Percentiles rank a stretch among this genome's conserved stretches.
These are phyloP conservation scores for Volvariella volvacea DNA, from an alignment of 1,284 basidiomycete genomes.

Conservation along the genomic window DNA sequence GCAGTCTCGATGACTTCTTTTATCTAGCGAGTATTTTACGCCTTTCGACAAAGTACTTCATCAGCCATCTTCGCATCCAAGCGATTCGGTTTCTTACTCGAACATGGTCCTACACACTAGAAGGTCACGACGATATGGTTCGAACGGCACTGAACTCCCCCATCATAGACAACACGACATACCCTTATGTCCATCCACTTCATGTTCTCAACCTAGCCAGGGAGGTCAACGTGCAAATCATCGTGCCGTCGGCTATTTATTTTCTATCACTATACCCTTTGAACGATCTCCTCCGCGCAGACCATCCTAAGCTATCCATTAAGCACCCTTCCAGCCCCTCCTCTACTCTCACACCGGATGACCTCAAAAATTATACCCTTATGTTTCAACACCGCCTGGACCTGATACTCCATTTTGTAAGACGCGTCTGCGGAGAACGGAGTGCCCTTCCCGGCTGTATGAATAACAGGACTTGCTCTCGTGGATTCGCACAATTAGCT, in stretches of 20 bases:
- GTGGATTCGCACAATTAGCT: slow-evolving; percentile 35
- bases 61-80: slow-evolving; percentile 38
- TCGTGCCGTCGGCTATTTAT: slow-evolving; percentile 49
- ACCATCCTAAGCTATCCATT: slow-evolving; percentile 47
- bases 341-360: slow-evolving; percentile 31
- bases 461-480: slow-evolving; percentile 26
- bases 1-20: slow-evolving; percentile 43
- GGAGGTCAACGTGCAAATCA: slow-evolving; percentile 40
- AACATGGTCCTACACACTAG: slow-evolving; percentile 47
- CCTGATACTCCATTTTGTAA: slow-evolving; percentile 43
- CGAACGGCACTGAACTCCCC: slow-evolving; percentile 39
- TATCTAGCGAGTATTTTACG: slow-evolving; percentile 47
- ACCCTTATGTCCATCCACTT: slow-evolving; percentile 54
- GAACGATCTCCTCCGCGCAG: slow-evolving; percentile 37
- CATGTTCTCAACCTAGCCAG: slow-evolving; percentile 53
- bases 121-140: slow-evolving; percentile 52
- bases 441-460: slow-evolving; percentile 18
- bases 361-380: slow-evolving; percentile 44
- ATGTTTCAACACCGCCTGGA: slow-evolving; percentile 54
- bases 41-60: slow-evolving; percentile 53
- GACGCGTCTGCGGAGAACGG: slow-evolving; percentile 32
- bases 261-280: slow-evolving; percentile 55
- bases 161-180: slow-evolving; percentile 36
- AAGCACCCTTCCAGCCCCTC: slow-evolving; percentile 47
- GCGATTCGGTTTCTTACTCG: slow-evolving; percentile 42